These are phyloP conservation scores for Apiotrichum mycotoxinovorans DNA, from an alignment of 1,284 basidiomycete species.

Conservation along the genomic window DNA sequence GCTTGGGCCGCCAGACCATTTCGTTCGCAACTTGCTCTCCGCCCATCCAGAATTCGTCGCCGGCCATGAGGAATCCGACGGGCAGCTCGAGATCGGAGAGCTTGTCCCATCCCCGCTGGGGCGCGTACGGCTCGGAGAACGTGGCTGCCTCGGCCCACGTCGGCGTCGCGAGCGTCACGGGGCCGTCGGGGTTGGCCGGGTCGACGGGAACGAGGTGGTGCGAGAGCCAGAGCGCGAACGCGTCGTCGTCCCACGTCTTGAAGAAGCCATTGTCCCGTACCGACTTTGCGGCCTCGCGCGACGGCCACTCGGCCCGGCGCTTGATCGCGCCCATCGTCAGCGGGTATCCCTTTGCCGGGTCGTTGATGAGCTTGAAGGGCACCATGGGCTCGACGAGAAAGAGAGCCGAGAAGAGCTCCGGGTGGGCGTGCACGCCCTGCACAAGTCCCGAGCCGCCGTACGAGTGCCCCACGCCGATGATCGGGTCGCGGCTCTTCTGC, in stretches of 20 bases:
- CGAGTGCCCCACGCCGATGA: conserved; percentile 71
- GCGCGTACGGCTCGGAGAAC: conserved; percentile 30
- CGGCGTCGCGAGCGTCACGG: conserved; percentile 36
- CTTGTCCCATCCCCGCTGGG: conserved; percentile 38
- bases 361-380: conserved; percentile 20
- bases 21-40: conserved; percentile 18
- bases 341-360: conserved; percentile 13
- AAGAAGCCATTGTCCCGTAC: conserved; percentile 54
- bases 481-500: conserved; percentile 1
- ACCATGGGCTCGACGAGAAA: conserved; percentile 71
- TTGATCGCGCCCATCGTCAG: conserved; percentile 56
- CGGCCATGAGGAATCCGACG: conserved; percentile 36
- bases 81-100: conserved; percentile 30
- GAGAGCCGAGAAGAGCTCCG: conserved; percentile 67
- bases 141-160: conserved; percentile 35
- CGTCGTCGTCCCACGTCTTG: conserved; percentile 55
- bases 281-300: conserved; percentile 59
- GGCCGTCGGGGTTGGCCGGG: not conserved
- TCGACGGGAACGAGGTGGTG: conserved; percentile 57
- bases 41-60: conserved; percentile 27
- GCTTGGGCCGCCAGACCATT: conserved; percentile 34
- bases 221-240: conserved; percentile 65
- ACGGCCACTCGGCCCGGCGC: conserved; percentile 62
- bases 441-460: conserved; percentile 67
- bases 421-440: conserved; percentile 61